These are phyloP conservation scores for Chlamydomonas schloesseri DNA, from an alignment of 139 green algal genomes.

Conservation along the genomic window DNA sequence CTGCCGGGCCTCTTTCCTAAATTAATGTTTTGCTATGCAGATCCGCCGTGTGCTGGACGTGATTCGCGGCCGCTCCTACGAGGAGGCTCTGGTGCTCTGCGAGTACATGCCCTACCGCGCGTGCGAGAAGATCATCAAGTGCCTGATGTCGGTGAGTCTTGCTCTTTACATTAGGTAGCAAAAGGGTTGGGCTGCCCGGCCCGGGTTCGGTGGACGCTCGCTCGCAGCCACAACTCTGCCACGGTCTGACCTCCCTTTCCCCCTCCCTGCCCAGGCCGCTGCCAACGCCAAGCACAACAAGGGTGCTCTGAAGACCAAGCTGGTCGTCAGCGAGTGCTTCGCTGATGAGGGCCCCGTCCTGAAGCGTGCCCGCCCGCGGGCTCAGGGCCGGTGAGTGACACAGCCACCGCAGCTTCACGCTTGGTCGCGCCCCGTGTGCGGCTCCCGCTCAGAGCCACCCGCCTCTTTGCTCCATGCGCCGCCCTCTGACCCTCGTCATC, in stretches of 20 bases:
- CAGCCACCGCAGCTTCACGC: background rate
- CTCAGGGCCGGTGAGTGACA: slow-evolving; percentile 86
- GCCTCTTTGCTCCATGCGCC: too few relatives aligned
- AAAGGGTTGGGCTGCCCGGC: too few relatives aligned
- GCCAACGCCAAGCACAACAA: slow-evolving; percentile 98
- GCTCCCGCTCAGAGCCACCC: background rate
- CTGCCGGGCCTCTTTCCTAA: too few relatives aligned
- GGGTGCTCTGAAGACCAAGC: slow-evolving; percentile 86
- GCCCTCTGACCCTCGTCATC: too few relatives aligned
- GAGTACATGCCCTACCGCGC: slow-evolving; percentile 95
- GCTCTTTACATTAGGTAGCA: background rate
- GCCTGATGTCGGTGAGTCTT: slow-evolving; percentile 76
- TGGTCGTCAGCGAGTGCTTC: slow-evolving; percentile 87
- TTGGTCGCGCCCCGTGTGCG: background rate
- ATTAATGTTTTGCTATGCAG: slow-evolving; percentile 58
- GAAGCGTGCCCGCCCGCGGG: slow-evolving; percentile 85
- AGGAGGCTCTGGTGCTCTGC: slow-evolving; percentile 94
- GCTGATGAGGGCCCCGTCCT: slow-evolving; percentile 84
- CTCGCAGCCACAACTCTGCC: too few relatives aligned
- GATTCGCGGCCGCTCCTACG: slow-evolving; percentile 92
- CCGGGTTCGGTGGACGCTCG: too few relatives aligned
- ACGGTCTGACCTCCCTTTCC: too few relatives aligned
- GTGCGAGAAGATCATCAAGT: slow-evolving; percentile 82
- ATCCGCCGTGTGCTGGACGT: slow-evolving; percentile 92
- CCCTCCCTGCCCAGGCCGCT: slow-evolving; percentile 67